phyloP scores from a whole-genome alignment of 805 yeast species.

The Ogataea minuta region DNA sequence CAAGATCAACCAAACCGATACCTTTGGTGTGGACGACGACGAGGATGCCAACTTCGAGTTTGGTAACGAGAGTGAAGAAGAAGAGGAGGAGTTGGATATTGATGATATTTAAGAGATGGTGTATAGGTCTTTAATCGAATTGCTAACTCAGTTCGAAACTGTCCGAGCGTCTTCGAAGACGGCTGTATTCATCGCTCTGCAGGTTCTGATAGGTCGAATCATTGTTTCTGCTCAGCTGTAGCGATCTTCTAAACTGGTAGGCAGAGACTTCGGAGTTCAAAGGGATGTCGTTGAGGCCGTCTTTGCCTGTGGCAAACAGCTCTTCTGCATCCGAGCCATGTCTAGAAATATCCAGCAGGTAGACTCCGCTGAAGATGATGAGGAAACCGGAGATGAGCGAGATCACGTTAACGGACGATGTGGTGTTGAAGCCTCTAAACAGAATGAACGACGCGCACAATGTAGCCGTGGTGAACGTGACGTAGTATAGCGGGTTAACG shows the following conservation, averaged over 20 bases:
- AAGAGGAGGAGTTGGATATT: slow-evolving; percentile 79
- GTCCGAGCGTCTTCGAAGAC: slow-evolving; percentile 60
- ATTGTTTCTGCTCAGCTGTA: slow-evolving; percentile 54
- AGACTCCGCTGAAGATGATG: slow-evolving; percentile 85
- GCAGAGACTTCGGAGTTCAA: slow-evolving; percentile 79
- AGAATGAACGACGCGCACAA: slow-evolving; percentile 81
- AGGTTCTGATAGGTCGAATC: slow-evolving; percentile 26
- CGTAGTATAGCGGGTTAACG: slow-evolving; percentile 88
- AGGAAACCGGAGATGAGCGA: slow-evolving; percentile 82
- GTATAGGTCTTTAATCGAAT: slow-evolving; percentile 3
- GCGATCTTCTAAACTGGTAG: slow-evolving; percentile 70
- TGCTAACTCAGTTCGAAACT: slow-evolving; percentile 51
- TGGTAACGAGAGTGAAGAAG: slow-evolving; percentile 86
- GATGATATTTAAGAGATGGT: slow-evolving; percentile 72
- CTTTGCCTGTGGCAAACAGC: slow-evolving; percentile 44
- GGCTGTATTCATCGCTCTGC: slow-evolving; percentile 40
- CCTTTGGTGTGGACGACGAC: slow-evolving; percentile 93
- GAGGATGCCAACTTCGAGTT: slow-evolving; percentile 98
- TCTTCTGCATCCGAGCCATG: slow-evolving; percentile 50
- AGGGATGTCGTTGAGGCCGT: slow-evolving; percentile 61
- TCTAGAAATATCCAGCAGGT: slow-evolving; percentile 74
- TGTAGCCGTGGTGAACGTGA: slow-evolving; percentile 86
- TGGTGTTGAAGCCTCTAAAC: slow-evolving; percentile 83
- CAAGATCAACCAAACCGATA: slow-evolving; percentile 95
- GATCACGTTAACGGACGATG: slow-evolving; percentile 74